These are phyloP conservation scores for Kingdonia uniflora DNA, from an alignment of 164 flowering plant genomes.

Conservation along the genomic window DNA sequence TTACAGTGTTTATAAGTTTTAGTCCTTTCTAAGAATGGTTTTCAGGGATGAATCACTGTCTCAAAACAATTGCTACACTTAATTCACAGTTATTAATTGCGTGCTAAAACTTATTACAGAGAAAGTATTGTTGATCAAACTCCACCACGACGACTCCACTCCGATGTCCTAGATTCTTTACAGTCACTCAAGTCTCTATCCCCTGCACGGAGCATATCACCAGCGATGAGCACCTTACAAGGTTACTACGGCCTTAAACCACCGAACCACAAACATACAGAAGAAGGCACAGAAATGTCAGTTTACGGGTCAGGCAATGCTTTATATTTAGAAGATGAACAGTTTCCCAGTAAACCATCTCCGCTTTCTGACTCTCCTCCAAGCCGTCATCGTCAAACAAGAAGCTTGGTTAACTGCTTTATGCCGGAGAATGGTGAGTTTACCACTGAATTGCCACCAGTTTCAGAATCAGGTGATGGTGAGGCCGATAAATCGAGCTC, in stretches of 20 bases:
- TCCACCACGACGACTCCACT: conserved; percentile 16
- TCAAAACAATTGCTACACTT: neutral
- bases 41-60: neutral
- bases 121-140: conserved; percentile 21
- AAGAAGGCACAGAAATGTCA: too few species aligned
- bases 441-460: conserved; percentile 12
- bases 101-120: neutral
- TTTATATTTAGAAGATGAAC: conserved; percentile 34
- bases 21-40: neutral
- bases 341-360: conserved; percentile 15
- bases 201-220: conserved; percentile 36
- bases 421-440: conserved; percentile 23
- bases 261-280: too few species aligned
- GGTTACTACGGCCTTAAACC: too few species aligned
- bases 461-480: conserved; percentile 19
- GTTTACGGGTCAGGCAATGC: conserved; percentile 28
- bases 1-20: too few species aligned
- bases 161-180: conserved; percentile 51
- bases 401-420: conserved; percentile 45
- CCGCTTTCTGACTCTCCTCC: conserved; percentile 24
- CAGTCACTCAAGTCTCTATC: conserved; percentile 47
- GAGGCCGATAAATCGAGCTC: conserved; percentile 25
- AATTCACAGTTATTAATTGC: neutral
- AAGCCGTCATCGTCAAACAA: conserved; percentile 41
- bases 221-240: conserved; percentile 44